Evolutionary conservation across 2,329 filamentous ascomycete genomes (phyloP).

Genomic region (Erysiphe pulchra): DNA sequence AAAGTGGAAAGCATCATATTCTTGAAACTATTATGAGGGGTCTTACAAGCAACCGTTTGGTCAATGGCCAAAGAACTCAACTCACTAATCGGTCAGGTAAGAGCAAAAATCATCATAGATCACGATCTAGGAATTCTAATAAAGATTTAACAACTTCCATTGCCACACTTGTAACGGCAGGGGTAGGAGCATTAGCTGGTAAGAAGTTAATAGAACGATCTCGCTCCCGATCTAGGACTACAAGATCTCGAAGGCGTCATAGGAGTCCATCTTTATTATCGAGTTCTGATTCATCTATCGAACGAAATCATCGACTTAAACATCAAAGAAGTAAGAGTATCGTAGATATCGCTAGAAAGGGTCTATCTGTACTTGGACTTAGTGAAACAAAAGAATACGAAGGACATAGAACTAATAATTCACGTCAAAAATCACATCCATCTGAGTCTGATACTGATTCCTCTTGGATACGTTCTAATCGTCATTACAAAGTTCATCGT

Average conservation of each 20-base stretch:
- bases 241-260: slow-evolving; percentile 13
- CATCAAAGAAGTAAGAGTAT: slow-evolving; percentile 38
- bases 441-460: not conserved
- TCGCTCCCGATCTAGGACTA: slow-evolving; percentile 23
- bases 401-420: slow-evolving; percentile 1
- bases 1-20: slow-evolving; percentile 61
- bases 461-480: too few relatives aligned
- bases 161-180: slow-evolving; percentile 36
- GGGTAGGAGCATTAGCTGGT: slow-evolving; percentile 30
- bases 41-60: slow-evolving; percentile 58
- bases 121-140: slow-evolving; percentile 23
- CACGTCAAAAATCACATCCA: not conserved
- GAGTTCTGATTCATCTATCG: slow-evolving; percentile 12
- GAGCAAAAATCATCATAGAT: slow-evolving; percentile 44
- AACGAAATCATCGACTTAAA: slow-evolving; percentile 11
- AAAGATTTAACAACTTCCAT: slow-evolving; percentile 22
- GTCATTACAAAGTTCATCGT: too few relatives aligned
- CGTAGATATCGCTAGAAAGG: slow-evolving; percentile 33
- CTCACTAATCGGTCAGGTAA: slow-evolving; percentile 21
- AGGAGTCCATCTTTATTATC: slow-evolving; percentile 11
- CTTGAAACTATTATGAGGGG: slow-evolving; percentile 74
- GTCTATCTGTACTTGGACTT: slow-evolving; percentile 34
- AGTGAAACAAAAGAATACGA: slow-evolving; percentile 20
- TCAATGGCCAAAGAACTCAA: slow-evolving; percentile 47
- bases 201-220: slow-evolving; percentile 29